Evolutionary conservation across 23 red algal species (phyloP).

Genomic region (Gracilariopsis chorda): DNA sequence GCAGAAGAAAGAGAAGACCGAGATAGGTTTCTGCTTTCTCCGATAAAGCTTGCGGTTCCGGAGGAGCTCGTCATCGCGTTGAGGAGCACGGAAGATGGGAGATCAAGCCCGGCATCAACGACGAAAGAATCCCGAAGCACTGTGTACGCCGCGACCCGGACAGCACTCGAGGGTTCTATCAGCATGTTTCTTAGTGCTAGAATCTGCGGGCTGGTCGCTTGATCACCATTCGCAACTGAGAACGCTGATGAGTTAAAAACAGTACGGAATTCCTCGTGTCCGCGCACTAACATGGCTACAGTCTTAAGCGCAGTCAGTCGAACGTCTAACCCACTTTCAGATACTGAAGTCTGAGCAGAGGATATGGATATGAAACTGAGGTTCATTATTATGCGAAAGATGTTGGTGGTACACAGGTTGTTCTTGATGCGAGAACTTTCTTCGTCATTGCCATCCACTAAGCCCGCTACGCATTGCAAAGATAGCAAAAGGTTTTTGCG

Average conservation of each 20-base stretch:
- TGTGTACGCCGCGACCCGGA: constrained; percentile 45
- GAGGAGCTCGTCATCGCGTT: constrained; percentile 25
- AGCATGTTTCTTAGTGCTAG: constrained; percentile 10
- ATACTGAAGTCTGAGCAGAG: background rate
- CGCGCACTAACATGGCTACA: constrained; percentile 15
- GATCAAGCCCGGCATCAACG: constrained; percentile 29
- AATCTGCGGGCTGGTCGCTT: constrained; percentile 16
- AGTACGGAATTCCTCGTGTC: constrained; percentile 34
- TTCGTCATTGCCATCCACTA: constrained; percentile 42
- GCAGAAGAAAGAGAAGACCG: constrained; percentile 7
- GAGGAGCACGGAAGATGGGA: constrained; percentile 44
- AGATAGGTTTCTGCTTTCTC: constrained; percentile 32
- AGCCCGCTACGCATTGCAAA: constrained; percentile 40
- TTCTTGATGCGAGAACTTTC: constrained; percentile 18
- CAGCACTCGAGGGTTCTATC: constrained; percentile 11
- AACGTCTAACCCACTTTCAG: background rate
- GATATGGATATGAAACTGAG: background rate
- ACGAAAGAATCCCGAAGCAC: constrained; percentile 31
- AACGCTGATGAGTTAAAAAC: constrained; percentile 14
- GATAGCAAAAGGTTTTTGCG: constrained; percentile 31
- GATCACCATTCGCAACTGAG: background rate
- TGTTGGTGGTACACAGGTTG: constrained; percentile 17
- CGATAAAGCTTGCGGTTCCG: background rate
- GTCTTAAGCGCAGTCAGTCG: constrained; percentile 43
- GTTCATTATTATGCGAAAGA: constrained; percentile 19